Evolutionary conservation across 805 yeast species (phyloP).

Genomic region (Schwanniomyces occidentalis): DNA sequence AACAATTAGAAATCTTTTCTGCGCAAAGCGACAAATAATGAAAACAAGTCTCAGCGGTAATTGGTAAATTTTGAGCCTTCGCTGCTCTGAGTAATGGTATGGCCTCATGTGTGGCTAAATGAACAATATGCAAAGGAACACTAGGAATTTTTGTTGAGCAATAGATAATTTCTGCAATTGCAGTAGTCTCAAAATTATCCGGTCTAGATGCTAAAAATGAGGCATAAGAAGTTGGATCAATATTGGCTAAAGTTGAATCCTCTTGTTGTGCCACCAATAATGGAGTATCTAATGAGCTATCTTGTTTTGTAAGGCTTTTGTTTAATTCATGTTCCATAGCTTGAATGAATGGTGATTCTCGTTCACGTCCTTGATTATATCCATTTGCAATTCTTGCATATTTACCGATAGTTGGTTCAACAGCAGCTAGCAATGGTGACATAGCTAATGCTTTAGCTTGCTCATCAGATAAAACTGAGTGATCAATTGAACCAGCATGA

Average conservation of each 20-base stretch:
- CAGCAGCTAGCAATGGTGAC: conserved; percentile 57
- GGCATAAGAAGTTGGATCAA: conserved; percentile 65
- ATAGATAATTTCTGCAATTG: conserved; percentile 68
- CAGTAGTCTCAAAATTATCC: conserved; percentile 82
- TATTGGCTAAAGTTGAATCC: conserved; percentile 40
- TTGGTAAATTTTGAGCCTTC: conserved; percentile 54
- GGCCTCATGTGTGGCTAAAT: conserved; percentile 83
- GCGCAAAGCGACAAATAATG: conserved; percentile 81
- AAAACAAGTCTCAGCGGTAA: conserved; percentile 92
- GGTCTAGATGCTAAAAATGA: conserved; percentile 86
- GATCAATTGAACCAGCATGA: conserved; percentile 33
- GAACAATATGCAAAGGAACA: conserved; percentile 84
- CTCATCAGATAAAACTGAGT: conserved; percentile 42
- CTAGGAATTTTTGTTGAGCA: conserved; percentile 59
- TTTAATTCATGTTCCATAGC: conserved; percentile 17
- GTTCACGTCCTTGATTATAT: conserved; percentile 17
- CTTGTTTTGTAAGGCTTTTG: conserved; percentile 10
- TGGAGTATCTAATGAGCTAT: conserved; percentile 27
- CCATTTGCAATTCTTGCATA: conserved; percentile 41
- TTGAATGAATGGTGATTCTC: conserved; percentile 24
- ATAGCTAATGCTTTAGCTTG: conserved; percentile 56
- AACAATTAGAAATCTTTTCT: conserved; percentile 72
- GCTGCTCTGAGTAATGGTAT: conserved; percentile 73
- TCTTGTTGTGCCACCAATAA: conserved; percentile 43
- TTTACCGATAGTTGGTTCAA: conserved; percentile 57